Conservation (phyloP, 202 grass and related monocot species). For the Elaeis oleifera region DNA sequence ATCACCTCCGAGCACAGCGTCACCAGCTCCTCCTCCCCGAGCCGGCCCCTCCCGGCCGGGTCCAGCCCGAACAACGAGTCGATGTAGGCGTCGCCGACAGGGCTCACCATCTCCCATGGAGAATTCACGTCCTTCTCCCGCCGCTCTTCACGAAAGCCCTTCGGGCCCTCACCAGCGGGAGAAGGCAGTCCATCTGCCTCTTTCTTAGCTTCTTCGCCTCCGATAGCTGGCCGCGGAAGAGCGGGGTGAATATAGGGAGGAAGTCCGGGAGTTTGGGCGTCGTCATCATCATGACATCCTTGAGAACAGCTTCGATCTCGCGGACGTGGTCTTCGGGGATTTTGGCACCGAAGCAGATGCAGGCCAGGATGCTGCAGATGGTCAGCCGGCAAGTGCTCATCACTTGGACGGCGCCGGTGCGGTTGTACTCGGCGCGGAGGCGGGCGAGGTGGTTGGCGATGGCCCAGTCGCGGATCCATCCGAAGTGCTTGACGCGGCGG, state of each 20-base stretch:
- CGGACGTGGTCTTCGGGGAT: slow-evolving; percentile 57
- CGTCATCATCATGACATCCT: slow-evolving; percentile 93
- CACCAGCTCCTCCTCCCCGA: slow-evolving; percentile 78
- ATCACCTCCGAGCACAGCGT: slow-evolving; percentile 97
- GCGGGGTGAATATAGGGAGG: slow-evolving; percentile 58
- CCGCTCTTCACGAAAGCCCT: slow-evolving; percentile 41
- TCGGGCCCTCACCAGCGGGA: slow-evolving; percentile 54
- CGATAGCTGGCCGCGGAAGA: slow-evolving; percentile 56
- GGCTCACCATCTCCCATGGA: slow-evolving; percentile 61
- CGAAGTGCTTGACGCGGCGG: slow-evolving; percentile 57
- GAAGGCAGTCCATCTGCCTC: slow-evolving; percentile 60
- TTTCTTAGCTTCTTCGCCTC: slow-evolving; percentile 41
- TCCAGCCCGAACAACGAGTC: slow-evolving; percentile 83
- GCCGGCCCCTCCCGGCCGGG: slow-evolving; percentile 45
- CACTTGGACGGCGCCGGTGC: slow-evolving; percentile 28
- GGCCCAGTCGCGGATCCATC: slow-evolving; percentile 86
- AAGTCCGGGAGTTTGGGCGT: slow-evolving; percentile 81
- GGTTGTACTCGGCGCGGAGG: slow-evolving; percentile 36
- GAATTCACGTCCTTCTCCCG: slow-evolving; percentile 2
- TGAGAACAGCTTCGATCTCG: slow-evolving; percentile 90
- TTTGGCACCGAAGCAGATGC: slow-evolving; percentile 83
- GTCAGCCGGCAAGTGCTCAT: slow-evolving; percentile 72
- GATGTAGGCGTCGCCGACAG: slow-evolving; percentile 72
- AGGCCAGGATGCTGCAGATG: slow-evolving; percentile 89
- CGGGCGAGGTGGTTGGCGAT: slow-evolving; percentile 54